A percentile compares a stretch with the other conserved stretches of the same genome.
Evolutionary conservation across 2,329 filamentous ascomycete species (phyloP).

Genomic region (Arthroderma uncinatum): DNA sequence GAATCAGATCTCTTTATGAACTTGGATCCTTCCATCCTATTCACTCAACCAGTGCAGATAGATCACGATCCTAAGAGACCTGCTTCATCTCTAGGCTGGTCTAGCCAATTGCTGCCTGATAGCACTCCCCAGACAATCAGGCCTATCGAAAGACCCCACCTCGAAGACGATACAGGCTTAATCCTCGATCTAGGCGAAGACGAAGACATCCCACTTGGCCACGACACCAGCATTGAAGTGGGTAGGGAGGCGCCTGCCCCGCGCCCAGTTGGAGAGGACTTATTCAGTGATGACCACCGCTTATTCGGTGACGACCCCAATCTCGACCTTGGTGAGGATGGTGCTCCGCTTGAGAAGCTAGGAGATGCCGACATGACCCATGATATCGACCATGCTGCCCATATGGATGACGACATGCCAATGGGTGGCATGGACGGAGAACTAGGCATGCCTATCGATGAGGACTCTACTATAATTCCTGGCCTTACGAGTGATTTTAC

Average conservation of each 20-base stretch:
- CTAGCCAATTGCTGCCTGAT: slow-evolving; percentile 69
- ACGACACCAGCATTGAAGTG: slow-evolving; percentile 64
- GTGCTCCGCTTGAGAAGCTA: slow-evolving; percentile 33
- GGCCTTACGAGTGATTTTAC: slow-evolving; percentile 24
- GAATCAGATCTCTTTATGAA: slow-evolving; percentile 86
- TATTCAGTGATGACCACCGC: slow-evolving; percentile 50
- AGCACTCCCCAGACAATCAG: slow-evolving; percentile 49
- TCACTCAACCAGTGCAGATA: slow-evolving; percentile 56
- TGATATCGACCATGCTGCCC: slow-evolving; percentile 49
- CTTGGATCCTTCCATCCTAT: slow-evolving; percentile 66
- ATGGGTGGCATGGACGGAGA: slow-evolving; percentile 41
- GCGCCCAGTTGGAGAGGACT: slow-evolving; percentile 46
- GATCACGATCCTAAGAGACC: slow-evolving; percentile 28
- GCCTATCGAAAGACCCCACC: slow-evolving; percentile 40
- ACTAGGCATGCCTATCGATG: slow-evolving; percentile 47
- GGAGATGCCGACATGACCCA: slow-evolving; percentile 30
- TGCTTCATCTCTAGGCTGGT: slow-evolving; percentile 41
- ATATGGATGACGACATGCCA: slow-evolving; percentile 45
- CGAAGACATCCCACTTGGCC: slow-evolving; percentile 56
- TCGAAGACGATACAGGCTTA: slow-evolving; percentile 59
- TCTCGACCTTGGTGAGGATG: slow-evolving; percentile 41
- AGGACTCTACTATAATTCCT: slow-evolving; percentile 34
- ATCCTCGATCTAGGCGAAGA: slow-evolving; percentile 59
- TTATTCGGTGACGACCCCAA: slow-evolving; percentile 43
- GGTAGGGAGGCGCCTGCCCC: slow-evolving; percentile 72